Base-by-base conservation (phyloP, 2,329 filamentous ascomycete genomes). In the Dactylellina leptospora region DNA sequence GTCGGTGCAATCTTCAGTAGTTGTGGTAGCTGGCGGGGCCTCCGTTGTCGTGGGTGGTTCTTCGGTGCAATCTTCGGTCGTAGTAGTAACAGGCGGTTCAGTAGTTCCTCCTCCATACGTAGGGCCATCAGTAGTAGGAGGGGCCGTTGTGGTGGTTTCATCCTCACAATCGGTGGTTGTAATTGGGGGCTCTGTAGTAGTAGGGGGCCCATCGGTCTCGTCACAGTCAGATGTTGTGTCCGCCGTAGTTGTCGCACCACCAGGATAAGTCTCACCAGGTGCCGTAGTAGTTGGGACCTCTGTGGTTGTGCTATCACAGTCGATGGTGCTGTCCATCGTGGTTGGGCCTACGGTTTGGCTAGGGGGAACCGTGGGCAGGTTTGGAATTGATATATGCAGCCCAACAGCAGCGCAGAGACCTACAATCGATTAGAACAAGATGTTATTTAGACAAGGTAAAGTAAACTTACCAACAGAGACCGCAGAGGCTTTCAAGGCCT, bases 211-310 rank as follows among this genome's bases (percentile, higher is more conserved):
- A 53, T 56, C 51, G 51, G 66, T 71, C 66, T 71, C 66, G 36
- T 63, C 58, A 59, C 66, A 71, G 66, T 71, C 66, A 71, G 66
- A 71, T 62, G 66, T 71, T 62, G 66, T 56, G 13, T 71, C 66
- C 30, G 33, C 48, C 33, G 56, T 59, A 71, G 66, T 71, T 56
- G 66, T 62, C 36, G 33, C 51, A 36, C 36, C 42, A 25, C 66
- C 66, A 59, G 66, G 66, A 71, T 63, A 20, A 36, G 66, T 62
- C 66, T 71, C 66, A 71, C 66, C 66, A 71, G 66, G 66, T 63
- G 58, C 50, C 56, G 50, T 71, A 28, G 66, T 62, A 9, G 54
- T 51, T 30, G 58, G 23, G 16, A 25, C 6, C 20, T 51, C 66
- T 40, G 50, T 58, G 23, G 66, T 71, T 42, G 66, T 71, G 58